Conservation (phyloP, 495 filamentous ascomycete genomes). For the Penicillium bialowiezense region DNA sequence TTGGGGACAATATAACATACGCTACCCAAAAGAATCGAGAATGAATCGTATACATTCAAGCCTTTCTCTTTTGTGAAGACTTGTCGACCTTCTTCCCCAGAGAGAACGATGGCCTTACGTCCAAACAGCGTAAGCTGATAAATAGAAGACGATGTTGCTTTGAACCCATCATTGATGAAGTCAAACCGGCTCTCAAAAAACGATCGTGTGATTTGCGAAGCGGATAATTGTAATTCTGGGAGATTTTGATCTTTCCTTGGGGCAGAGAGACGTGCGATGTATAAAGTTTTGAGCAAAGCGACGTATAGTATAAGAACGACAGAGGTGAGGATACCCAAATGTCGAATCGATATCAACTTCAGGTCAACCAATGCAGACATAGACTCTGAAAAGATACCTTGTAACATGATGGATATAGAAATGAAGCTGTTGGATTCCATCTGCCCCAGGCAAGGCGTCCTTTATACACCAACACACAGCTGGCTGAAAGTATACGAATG, state of each 20-base stretch:
- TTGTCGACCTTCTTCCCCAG: slow-evolving; percentile 3
- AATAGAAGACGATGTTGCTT: not conserved
- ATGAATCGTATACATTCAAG: slow-evolving; percentile 1
- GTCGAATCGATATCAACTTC: not conserved
- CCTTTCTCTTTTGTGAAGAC: slow-evolving; percentile 1
- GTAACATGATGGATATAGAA: not conserved
- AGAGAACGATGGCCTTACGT: slow-evolving; percentile 1
- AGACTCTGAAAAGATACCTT: not conserved
- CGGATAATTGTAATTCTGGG: not conserved
- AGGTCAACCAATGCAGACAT: not conserved
- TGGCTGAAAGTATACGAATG: no score
- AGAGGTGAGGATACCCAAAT: not conserved
- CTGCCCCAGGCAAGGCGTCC: no score
- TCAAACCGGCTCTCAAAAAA: slow-evolving; percentile 1
- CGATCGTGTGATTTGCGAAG: not conserved
- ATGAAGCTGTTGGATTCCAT: no score
- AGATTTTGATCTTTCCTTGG: not conserved
- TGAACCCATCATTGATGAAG: slow-evolving; percentile 1
- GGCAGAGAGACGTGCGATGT: not conserved
- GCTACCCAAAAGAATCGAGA: not conserved
- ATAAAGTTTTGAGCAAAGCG: not conserved
- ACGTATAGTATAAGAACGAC: not conserved
- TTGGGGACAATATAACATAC: not conserved
- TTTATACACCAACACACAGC: no score
- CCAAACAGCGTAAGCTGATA: not conserved